phyloP scores from a whole-genome alignment of 805 yeast genomes.

The Wickerhamomyces alni region DNA sequence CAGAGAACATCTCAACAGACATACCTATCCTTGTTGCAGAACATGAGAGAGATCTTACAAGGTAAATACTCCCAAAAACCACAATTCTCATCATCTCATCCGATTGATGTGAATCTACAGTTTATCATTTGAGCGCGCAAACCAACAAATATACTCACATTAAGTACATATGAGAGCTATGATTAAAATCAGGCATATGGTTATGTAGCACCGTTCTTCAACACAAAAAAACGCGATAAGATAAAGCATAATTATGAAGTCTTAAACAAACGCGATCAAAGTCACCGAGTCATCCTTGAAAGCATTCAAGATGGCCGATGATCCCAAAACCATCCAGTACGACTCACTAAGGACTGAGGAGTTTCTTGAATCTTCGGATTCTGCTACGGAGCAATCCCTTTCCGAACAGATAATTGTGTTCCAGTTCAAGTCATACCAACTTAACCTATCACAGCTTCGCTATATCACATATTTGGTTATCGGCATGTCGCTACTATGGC shows the following conservation, averaged over 20 bases:
- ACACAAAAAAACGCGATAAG: no score
- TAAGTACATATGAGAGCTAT: no score
- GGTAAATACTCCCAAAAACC: constrained; percentile 77
- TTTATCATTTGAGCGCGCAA: constrained; percentile 32
- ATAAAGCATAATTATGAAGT: no score
- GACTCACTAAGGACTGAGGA: no score
- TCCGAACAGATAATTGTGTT: neutral
- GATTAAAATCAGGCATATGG: no score
- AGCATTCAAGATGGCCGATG: no score
- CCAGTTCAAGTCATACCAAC: constrained; percentile 9
- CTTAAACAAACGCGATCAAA: no score
- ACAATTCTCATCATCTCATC: constrained; percentile 75
- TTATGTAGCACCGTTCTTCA: no score
- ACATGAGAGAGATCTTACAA: constrained; percentile 57
- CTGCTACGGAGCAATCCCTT: neutral
- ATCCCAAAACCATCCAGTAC: no score
- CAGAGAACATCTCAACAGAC: constrained; percentile 56
- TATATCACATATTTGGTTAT: constrained; percentile 59
- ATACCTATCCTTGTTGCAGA: constrained; percentile 62
- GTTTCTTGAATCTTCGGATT: neutral
- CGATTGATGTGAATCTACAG: constrained; percentile 55
- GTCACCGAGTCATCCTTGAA: no score
- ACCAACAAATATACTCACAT: no score
- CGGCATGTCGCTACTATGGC: constrained; percentile 87
- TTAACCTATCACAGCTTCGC: constrained; percentile 7